Evolutionary conservation across 1,284 basidiomycete genomes (phyloP).

Genomic region (Tremellales sp.): DNA sequence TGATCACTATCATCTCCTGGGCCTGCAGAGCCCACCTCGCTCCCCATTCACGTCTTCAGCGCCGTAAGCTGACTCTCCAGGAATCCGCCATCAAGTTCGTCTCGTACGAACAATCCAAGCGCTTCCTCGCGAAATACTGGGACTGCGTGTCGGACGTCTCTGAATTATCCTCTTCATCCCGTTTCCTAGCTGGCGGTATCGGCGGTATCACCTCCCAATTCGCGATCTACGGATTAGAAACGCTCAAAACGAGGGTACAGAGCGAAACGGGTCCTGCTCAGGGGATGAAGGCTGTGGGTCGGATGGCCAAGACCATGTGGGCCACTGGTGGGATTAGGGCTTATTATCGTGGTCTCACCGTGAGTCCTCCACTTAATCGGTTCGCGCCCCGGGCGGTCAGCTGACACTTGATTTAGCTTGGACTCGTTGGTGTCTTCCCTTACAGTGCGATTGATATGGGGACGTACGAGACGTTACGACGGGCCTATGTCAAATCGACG

Average conservation of each 20-base stretch:
- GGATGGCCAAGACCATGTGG: constrained; percentile 65
- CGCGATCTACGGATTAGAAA: constrained; percentile 50
- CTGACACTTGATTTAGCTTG: constrained; percentile 59
- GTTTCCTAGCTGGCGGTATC: constrained; percentile 92
- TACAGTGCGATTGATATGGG: constrained; percentile 90
- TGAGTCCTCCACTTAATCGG: constrained; percentile 51
- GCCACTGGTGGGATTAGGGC: constrained; percentile 70
- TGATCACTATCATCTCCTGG: too few species aligned
- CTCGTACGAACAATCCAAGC: constrained; percentile 91
- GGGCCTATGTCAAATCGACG: constrained; percentile 73
- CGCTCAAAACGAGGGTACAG: constrained; percentile 84
- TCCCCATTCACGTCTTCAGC: not conserved
- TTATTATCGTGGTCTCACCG: constrained; percentile 87
- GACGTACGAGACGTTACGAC: constrained; percentile 85
- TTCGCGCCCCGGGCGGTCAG: not conserved
- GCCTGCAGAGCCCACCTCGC: too few species aligned
- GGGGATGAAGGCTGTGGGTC: constrained; percentile 60
- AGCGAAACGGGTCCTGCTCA: constrained; percentile 61
- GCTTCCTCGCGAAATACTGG: constrained; percentile 85
- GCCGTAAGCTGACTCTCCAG: constrained; percentile 21
- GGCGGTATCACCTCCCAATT: constrained; percentile 94
- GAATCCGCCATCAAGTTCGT: constrained; percentile 99
- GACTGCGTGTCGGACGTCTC: constrained; percentile 84
- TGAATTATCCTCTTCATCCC: constrained; percentile 83
- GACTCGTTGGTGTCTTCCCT: constrained; percentile 84